Percentiles rank a stretch among this genome's conserved stretches.
Evolutionary conservation across 352 stramenopile species (phyloP).

Genomic region (Pseudoperonospora humuli): DNA sequence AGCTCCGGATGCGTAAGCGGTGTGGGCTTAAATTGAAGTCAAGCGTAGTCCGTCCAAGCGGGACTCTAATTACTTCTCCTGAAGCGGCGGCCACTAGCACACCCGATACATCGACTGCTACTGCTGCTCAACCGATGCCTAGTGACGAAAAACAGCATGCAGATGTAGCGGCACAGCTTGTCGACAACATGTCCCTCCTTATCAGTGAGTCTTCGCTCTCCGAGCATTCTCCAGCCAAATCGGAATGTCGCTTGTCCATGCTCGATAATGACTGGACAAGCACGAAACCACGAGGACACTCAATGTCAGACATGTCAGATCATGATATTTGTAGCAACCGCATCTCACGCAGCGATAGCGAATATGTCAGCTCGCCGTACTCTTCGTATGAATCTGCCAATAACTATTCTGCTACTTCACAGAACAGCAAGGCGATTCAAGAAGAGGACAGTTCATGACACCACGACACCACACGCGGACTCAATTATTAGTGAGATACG

Average conservation of each 20-base stretch:
- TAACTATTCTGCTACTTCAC: constrained; percentile 14
- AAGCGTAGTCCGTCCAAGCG: constrained; percentile 1
- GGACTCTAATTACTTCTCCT: neutral
- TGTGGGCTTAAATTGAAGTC: constrained; percentile 23
- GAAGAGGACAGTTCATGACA: constrained; percentile 27
- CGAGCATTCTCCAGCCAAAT: constrained; percentile 8
- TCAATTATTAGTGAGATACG: constrained; percentile 18
- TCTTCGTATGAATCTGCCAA: constrained; percentile 18
- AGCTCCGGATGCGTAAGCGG: constrained; percentile 59
- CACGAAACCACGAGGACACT: constrained; percentile 36
- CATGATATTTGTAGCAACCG: constrained; percentile 21
- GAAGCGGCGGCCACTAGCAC: neutral
- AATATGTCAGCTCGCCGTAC: constrained; percentile 33
- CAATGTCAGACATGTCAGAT: constrained; percentile 34
- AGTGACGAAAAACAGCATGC: constrained; percentile 20
- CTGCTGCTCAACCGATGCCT: neutral
- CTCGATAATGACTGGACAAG: constrained; percentile 31
- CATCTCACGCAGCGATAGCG: constrained; percentile 35
- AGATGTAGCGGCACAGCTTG: constrained; percentile 25
- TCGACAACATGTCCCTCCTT: constrained; percentile 25
- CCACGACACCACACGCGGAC: constrained; percentile 3
- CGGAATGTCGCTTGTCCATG: constrained; percentile 24
- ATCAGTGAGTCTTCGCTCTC: constrained; percentile 15
- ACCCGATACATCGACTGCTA: constrained; percentile 2
- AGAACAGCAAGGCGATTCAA: constrained; percentile 18